Conservation (phyloP, 495 filamentous ascomycete species). For the Xylaria scruposa region DNA sequence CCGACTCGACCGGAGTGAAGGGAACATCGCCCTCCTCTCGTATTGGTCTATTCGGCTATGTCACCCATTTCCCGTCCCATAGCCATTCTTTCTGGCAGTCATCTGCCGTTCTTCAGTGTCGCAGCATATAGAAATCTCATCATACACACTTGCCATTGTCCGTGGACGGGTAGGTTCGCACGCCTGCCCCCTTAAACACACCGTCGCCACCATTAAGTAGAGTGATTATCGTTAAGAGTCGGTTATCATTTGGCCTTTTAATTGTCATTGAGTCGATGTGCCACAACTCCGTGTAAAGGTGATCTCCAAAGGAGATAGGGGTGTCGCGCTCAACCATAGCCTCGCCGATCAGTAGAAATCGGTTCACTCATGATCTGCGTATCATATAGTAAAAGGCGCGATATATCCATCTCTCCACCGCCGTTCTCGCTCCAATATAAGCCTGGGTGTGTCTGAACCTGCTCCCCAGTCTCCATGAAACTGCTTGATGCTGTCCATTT, state of each 20-base stretch:
- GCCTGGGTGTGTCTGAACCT: conserved; percentile 32
- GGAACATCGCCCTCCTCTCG: conserved; percentile 1
- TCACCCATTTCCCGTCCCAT: not conserved
- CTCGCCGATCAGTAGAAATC: conserved; percentile 33
- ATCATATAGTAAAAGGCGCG: conserved; percentile 56
- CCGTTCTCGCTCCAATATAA: conserved; percentile 37
- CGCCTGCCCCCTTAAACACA: not conserved
- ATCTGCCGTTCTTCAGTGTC: not conserved
- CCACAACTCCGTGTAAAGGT: not conserved
- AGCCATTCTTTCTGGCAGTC: not conserved
- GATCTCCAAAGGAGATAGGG: not conserved
- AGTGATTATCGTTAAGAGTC: not conserved
- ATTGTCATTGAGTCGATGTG: not conserved
- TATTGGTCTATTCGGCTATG: conserved; percentile 5
- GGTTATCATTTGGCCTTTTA: not conserved
- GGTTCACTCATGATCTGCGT: conserved; percentile 34
- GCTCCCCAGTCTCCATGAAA: conserved; percentile 43
- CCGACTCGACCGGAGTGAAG: conserved; percentile 1
- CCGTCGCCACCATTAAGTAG: not conserved
- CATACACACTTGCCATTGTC: conserved; percentile 10
- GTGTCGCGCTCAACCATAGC: conserved; percentile 32
- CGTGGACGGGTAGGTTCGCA: too few species aligned
- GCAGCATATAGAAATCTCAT: conserved; percentile 22
- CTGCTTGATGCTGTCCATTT: conserved; percentile 40
- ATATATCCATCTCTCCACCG: conserved; percentile 54